Conservation (phyloP, 306 rosid species). For the Fragaria iinumae region DNA sequence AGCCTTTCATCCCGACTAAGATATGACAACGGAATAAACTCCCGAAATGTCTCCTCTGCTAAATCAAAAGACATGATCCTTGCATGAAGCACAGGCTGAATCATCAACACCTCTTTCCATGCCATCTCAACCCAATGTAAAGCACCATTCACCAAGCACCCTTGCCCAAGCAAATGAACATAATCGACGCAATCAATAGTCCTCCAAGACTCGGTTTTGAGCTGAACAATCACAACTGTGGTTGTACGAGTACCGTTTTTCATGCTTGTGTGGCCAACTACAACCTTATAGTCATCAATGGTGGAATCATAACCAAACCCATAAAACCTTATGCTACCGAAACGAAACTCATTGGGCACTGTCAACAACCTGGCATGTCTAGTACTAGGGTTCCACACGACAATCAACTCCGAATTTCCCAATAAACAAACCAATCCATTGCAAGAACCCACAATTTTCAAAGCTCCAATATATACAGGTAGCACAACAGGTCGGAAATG, state of each 20-base stretch:
- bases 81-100: neutral
- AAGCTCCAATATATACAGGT: neutral
- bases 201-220: neutral
- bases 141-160: slow-evolving; percentile 9
- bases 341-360: neutral
- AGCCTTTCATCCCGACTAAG: neutral
- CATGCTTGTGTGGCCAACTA: neutral
- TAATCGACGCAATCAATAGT: neutral
- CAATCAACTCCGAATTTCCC: neutral
- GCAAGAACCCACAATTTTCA: neutral
- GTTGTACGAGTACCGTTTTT: neutral
- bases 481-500: neutral
- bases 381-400: neutral
- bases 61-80: slow-evolving; percentile 5
- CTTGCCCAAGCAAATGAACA: neutral
- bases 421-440: neutral
- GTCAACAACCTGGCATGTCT: neutral
- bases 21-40: neutral
- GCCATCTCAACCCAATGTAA: slow-evolving; percentile 4
- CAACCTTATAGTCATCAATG: neutral
- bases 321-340: neutral
- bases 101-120: neutral
- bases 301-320: slow-evolving; percentile 1
- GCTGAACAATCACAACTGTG: neutral
- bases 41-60: neutral